phyloP scores from a whole-genome alignment of 2,329 filamentous ascomycete genomes.

The Xylariales sp. region DNA sequence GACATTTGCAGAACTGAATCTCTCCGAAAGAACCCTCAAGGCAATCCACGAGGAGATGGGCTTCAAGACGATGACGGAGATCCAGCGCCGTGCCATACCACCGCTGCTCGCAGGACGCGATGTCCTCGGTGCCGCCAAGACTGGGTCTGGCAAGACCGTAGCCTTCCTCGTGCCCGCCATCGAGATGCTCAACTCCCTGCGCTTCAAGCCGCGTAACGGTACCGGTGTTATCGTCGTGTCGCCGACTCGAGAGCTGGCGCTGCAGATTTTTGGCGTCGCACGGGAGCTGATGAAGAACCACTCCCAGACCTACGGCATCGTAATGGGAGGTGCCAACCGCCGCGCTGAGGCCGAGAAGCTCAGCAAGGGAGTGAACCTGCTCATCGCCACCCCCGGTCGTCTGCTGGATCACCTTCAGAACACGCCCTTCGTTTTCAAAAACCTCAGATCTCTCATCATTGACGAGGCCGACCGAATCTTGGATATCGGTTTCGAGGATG shows the following conservation, averaged over 20 bases:
- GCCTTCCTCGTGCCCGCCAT: conserved; percentile 91
- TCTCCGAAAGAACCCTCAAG: conserved; percentile 84
- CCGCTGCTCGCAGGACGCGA: conserved; percentile 85
- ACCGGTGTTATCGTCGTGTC: conserved; percentile 79
- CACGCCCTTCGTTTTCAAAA: conserved; percentile 83
- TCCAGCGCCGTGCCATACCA: conserved; percentile 83
- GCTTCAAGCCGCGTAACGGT: conserved; percentile 95
- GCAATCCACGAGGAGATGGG: conserved; percentile 90
- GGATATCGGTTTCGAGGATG: conserved; percentile 92
- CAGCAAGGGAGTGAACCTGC: conserved; percentile 85
- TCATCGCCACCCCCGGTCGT: conserved; percentile 90
- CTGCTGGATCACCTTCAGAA: conserved; percentile 93
- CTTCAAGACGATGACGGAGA: conserved; percentile 93
- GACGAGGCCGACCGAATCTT: conserved; percentile 96
- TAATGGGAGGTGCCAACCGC: conserved; percentile 91
- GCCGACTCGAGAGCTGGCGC: conserved; percentile 86
- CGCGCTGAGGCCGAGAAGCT: conserved; percentile 93
- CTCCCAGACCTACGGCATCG: conserved; percentile 91
- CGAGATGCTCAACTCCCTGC: conserved; percentile 84
- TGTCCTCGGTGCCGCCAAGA: conserved; percentile 91
- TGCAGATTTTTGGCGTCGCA: conserved; percentile 95
- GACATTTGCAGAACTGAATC: conserved; percentile 74
- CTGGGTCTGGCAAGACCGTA: conserved; percentile 81
- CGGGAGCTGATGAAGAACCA: conserved; percentile 89
- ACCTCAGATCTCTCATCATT: conserved; percentile 86